Evolutionary conservation across 2,329 filamentous ascomycete species (phyloP), one percentile per base, ranked within the genome.

Genomic region (Penicillium verrucosum): DNA sequence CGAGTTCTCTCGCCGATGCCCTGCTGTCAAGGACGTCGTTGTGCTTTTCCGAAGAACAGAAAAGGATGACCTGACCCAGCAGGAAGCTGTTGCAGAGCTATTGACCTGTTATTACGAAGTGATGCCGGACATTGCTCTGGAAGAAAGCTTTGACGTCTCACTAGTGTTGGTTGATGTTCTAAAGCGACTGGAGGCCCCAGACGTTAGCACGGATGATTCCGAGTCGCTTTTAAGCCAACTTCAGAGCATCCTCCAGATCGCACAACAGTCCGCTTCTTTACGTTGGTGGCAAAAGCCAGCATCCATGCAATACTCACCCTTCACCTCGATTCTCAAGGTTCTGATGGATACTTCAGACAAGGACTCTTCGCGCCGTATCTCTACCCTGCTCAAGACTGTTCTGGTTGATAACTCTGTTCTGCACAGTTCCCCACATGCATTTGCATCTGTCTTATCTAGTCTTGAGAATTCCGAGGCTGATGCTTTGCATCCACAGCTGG

Each of bases 121-220:
- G 3, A 82, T 91, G 9, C 92, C 94, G 2, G 86, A 90, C 58
- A 79, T 90, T 25, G 91, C 92, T 1, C 80, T 95, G 14, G 87
- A 88, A 61, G 89, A 92, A 64, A 94, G 89, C 62, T 94, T 97
- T 67, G 94, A 97, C 68, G 88, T 96, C 4, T 94, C 93, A 0
- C 78, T 88, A 0, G 82, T 89, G 21, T 80, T 99, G 16, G 85
- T 88, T 8, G 83, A 85, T 57, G 82, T 87, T 1, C 77, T 97
- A 44, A 80, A 82, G 54, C 80, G 81, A 32, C 73, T 90, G 10
- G 84, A 88, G 42, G 73, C 81, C 14, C 50, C 61, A 1, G 65
- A 65, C 14, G 40, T 71, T 16, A 77, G 80, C 16, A 73, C 78
- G 3, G 78, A 81, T 41, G 79, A 84, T 45, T 73, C 79, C 48